Conservation (phyloP, 495 filamentous ascomycete genomes). For the Apodospora peruviana region DNA sequence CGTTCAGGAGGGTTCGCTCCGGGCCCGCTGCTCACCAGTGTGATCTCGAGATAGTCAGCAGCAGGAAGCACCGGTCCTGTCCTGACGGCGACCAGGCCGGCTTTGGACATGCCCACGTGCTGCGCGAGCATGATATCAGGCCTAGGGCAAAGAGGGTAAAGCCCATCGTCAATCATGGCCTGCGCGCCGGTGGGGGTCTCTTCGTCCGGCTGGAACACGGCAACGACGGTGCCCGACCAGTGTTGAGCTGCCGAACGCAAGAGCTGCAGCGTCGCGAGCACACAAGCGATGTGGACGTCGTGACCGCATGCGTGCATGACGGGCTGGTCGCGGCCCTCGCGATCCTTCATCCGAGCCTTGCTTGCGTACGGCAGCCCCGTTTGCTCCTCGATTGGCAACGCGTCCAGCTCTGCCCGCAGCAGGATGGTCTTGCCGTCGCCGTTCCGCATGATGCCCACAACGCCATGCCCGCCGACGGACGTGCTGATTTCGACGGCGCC, state of each 20-base stretch:
- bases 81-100: no score
- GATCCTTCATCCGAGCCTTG: conserved; percentile 27
- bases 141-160: conserved; percentile 45
- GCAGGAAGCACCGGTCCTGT: no score
- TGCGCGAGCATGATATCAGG: conserved; percentile 55
- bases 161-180: conserved; percentile 57
- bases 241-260: conserved; percentile 32
- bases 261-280: conserved; percentile 46
- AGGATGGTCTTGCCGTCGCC: conserved; percentile 49
- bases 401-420: conserved; percentile 59
- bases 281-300: conserved; percentile 52
- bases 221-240: conserved; percentile 54
- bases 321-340: no score
- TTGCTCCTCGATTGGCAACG: conserved; percentile 51
- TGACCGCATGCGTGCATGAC: conserved; percentile 66
- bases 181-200: conserved; percentile 51
- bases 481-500: conserved; percentile 40
- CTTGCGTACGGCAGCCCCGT: conserved; percentile 55
- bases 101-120: no score
- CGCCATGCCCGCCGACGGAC: conserved; percentile 52
- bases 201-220: conserved; percentile 58
- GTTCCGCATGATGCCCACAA: conserved; percentile 51
- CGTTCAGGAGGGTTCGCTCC: no score
- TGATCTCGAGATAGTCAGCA: no score
- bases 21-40: no score